These are phyloP conservation scores for Leccinum solheimii DNA, from an alignment of 1,284 basidiomycete species.

Conservation along the genomic window DNA sequence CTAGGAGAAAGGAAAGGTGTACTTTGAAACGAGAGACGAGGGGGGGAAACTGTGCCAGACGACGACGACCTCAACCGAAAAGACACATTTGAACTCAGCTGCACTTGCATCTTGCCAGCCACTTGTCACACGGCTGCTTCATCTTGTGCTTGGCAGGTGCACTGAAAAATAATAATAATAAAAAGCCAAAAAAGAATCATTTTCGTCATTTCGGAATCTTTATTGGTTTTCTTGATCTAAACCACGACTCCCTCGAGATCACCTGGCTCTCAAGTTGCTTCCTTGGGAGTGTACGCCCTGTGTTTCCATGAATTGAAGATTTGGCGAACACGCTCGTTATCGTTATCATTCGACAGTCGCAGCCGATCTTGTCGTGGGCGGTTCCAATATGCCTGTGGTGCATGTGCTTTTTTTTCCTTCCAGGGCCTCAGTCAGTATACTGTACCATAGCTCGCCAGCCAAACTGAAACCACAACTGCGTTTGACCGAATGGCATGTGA, in stretches of 20 bases:
- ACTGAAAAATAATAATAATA: too few species aligned
- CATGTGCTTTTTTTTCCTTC: background rate
- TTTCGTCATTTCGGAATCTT: slow-evolving; percentile 34
- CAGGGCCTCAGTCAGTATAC: background rate
- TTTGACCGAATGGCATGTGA: too few species aligned
- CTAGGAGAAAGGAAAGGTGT: slow-evolving; percentile 21
- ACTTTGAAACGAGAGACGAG: slow-evolving; percentile 12
- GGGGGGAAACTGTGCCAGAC: slow-evolving; percentile 1
- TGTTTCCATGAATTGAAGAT: slow-evolving; percentile 7
- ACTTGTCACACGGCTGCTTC: slow-evolving; percentile 3
- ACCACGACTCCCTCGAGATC: too few species aligned
- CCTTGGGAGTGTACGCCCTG: slow-evolving; percentile 49
- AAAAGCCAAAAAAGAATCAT: background rate
- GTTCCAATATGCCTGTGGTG: background rate
- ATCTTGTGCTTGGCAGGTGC: slow-evolving; percentile 13
- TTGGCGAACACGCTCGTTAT: background rate
- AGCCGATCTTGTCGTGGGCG: slow-evolving; percentile 47
- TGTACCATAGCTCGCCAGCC: background rate
- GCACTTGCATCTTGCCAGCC: slow-evolving; percentile 8
- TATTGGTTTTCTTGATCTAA: too few species aligned
- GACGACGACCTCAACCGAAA: slow-evolving; percentile 6
- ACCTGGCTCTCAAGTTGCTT: slow-evolving; percentile 46
- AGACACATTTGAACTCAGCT: slow-evolving; percentile 31
- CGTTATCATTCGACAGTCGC: slow-evolving; percentile 23
- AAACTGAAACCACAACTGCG: background rate